These are phyloP conservation scores for Metrosideros polymorpha DNA, from an alignment of 441 rosid species.

Conservation along the genomic window DNA sequence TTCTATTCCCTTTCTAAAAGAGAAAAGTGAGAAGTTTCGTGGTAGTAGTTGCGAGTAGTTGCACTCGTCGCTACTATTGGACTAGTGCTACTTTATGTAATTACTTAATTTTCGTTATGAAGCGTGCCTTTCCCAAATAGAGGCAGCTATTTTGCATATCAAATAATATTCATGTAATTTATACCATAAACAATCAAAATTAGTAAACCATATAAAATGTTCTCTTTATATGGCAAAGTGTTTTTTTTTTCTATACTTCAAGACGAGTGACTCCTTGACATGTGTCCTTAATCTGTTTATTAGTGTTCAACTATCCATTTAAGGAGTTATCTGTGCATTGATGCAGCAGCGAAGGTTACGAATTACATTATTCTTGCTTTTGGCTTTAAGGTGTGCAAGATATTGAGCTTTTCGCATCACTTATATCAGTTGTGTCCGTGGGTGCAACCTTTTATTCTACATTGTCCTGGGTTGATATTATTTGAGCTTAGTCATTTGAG, in stretches of 20 bases:
- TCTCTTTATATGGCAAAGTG: background rate
- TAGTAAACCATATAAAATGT: background rate
- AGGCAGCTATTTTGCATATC: background rate
- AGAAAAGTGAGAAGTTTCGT: background rate
- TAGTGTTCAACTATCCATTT: background rate
- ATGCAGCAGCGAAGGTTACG: background rate
- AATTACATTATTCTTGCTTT: background rate
- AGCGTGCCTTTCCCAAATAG: background rate
- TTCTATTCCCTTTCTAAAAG: background rate
- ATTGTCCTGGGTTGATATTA: background rate
- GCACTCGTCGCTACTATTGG: background rate
- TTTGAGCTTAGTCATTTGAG: background rate
- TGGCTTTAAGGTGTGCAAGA: background rate
- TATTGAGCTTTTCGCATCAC: background rate
- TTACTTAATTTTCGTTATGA: background rate
- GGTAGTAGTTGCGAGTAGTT: background rate
- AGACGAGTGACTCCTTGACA: background rate
- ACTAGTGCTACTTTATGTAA: background rate
- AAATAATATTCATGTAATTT: background rate
- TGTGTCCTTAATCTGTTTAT: background rate
- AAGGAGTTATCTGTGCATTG: background rate
- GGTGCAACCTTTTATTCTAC: background rate
- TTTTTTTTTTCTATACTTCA: background rate
- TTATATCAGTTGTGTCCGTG: background rate
- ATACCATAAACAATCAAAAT: background rate